These are phyloP conservation scores for Mycena vulgaris DNA, from an alignment of 768 basidiomycete genomes.

Conservation along the genomic window DNA sequence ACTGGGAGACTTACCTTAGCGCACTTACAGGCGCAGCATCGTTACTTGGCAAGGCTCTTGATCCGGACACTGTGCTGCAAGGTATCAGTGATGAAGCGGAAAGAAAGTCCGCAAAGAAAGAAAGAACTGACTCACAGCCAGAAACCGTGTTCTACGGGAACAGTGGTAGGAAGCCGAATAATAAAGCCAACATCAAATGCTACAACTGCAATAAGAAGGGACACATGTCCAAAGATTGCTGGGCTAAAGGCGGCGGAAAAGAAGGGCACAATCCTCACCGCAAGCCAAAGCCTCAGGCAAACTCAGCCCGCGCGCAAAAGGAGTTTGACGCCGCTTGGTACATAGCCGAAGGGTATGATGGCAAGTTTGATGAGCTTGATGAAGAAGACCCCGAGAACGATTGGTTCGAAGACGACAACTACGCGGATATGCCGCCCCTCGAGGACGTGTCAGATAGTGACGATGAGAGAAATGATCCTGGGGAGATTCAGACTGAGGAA, in stretches of 20 bases:
- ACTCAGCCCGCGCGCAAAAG: neutral
- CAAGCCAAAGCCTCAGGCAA: neutral
- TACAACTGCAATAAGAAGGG: conserved; percentile 6
- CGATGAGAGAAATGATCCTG: neutral
- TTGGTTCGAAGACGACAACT: neutral
- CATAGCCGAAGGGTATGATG: neutral
- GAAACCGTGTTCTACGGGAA: no score
- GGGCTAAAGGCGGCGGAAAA: no score
- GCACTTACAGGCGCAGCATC: no score
- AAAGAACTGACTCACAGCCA: no score
- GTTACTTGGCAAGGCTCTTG: no score
- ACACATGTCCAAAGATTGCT: neutral
- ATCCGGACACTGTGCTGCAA: no score
- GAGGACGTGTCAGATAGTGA: neutral
- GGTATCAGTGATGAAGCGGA: no score
- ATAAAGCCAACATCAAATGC: neutral
- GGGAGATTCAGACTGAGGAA: neutral
- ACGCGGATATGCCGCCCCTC: neutral
- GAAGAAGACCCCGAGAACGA: neutral
- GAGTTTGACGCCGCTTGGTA: neutral
- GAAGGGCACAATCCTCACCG: no score
- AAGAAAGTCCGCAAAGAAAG: no score
- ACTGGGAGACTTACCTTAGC: no score
- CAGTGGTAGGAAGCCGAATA: no score
- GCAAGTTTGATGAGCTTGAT: no score